These are phyloP conservation scores for Sistotremastrum suecicum DNA, from an alignment of 768 basidiomycete genomes.

Conservation along the genomic window DNA sequence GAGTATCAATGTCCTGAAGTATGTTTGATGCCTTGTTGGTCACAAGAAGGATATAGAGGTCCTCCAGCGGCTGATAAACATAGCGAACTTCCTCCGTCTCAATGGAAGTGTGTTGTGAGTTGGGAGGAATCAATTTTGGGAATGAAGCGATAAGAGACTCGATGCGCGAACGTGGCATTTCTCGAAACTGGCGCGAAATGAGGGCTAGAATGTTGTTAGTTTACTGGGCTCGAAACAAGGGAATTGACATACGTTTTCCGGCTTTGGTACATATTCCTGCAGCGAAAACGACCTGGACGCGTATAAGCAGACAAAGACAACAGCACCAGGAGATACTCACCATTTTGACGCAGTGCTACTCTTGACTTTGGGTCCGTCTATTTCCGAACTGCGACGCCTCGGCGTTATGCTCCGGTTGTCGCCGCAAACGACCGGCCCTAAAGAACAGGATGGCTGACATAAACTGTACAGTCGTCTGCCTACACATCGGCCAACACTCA, in stretches of 20 bases:
- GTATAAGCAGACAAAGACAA: background rate
- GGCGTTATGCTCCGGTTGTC: no score
- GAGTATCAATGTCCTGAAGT: constrained; percentile 92
- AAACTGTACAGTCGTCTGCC: no score
- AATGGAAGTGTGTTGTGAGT: constrained; percentile 92
- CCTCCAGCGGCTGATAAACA: constrained; percentile 92
- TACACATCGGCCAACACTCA: no score
- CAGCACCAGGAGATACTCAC: no score
- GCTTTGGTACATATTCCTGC: constrained; percentile 92
- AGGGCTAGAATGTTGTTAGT: constrained; percentile 44
- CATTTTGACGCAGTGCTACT: no score
- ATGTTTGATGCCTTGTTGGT: constrained; percentile 99
- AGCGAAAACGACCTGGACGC: constrained; percentile 69
- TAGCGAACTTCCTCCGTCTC: constrained; percentile 92
- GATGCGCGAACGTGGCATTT: constrained; percentile 82
- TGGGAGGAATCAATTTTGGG: constrained; percentile 91
- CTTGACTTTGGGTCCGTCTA: no score
- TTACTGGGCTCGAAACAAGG: background rate
- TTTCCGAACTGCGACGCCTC: no score
- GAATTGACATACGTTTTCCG: constrained; percentile 67
- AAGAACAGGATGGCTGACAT: no score
- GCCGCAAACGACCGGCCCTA: no score
- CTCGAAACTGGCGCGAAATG: constrained; percentile 90
- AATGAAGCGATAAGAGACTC: constrained; percentile 94
- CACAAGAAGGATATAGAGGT: constrained; percentile 92